Evolutionary conservation across 495 filamentous ascomycete species (phyloP).

Genomic region (Corynascus novoguineensis): DNA sequence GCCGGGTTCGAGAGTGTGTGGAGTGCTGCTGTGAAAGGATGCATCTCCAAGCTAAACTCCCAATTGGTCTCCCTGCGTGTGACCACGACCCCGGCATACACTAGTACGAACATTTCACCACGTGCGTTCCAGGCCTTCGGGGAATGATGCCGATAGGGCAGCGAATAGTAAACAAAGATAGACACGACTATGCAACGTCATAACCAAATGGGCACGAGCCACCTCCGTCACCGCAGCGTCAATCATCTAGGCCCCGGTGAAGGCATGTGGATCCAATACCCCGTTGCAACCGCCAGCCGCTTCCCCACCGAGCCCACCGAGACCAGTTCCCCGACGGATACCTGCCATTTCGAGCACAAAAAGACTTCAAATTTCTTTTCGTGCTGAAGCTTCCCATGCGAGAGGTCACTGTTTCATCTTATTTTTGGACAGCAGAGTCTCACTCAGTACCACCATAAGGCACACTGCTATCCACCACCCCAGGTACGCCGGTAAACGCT

Average conservation of each 20-base stretch:
- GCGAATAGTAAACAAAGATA: neutral
- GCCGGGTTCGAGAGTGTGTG: too few relatives aligned
- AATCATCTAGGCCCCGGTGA: too few relatives aligned
- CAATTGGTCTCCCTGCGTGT: neutral
- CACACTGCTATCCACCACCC: too few relatives aligned
- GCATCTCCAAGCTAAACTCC: neutral
- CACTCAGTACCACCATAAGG: too few relatives aligned
- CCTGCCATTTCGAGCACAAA: slow-evolving; percentile 1
- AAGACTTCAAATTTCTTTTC: neutral
- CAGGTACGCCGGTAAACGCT: too few relatives aligned
- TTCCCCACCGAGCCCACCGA: neutral
- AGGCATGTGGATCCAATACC: neutral
- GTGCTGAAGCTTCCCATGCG: neutral
- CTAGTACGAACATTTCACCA: neutral
- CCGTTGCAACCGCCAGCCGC: neutral
- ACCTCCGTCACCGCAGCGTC: too few relatives aligned
- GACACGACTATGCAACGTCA: slow-evolving; percentile 7
- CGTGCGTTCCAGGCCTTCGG: slow-evolving; percentile 4
- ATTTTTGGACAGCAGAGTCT: neutral
- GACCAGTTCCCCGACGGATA: neutral
- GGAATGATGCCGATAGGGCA: neutral
- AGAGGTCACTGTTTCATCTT: neutral
- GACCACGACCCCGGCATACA: neutral
- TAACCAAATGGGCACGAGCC: slow-evolving; percentile 2
- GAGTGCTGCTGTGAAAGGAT: neutral